Evolutionary conservation across 1,284 basidiomycete genomes (phyloP), one percentile per base, ranked within the genome.

Genomic region (Thelephora terrestris): DNA sequence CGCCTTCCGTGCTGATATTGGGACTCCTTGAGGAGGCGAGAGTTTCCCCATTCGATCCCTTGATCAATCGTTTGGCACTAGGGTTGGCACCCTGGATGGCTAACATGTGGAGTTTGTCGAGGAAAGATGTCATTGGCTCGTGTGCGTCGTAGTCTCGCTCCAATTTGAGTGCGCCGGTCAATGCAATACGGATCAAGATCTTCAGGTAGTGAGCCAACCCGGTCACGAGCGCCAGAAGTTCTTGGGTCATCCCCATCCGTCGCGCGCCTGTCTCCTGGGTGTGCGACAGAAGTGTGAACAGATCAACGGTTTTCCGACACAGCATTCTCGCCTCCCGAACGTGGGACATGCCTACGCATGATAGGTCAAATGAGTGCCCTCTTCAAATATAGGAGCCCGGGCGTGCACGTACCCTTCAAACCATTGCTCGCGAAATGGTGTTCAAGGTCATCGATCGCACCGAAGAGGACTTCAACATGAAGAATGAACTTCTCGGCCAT

Each of bases 401-500:
- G n/a, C 17, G 25, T 32, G 43, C 12, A 68, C 76, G 53, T 56
- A 93, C 92, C 91, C 72, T 92, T 95, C 56, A 86, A 78, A 53
- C 76, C 80, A 25, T 91, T 75, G 39, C 77, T 74, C n/a, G 82
- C 74, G 64, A 96, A 98, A 57, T 92, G 81, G 52, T 79, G 85
- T 64, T 97, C 93, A 25, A 99, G 76, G 66, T 98, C 93, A 64
- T 99, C 95, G 56, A 99, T 95, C 7, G 92, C 90, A 6, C 91
- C 92, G 60, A 99, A 99, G 16, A 99, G 78, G 29, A 96, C 91
- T 68, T 99, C 95, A 51, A 99, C 95, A 62, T 99, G 96, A 24
- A 99, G 71, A 54, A 99, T 97, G 62, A 99, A 99, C 70, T 90
- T 91, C 68, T 98, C 96, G 3, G 96, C 95, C 86, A 98, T 93